Evolutionary conservation across 345 rosid species (phyloP), one percentile per base, ranked within the genome.

Genomic region (Streptanthus diversifolius): DNA sequence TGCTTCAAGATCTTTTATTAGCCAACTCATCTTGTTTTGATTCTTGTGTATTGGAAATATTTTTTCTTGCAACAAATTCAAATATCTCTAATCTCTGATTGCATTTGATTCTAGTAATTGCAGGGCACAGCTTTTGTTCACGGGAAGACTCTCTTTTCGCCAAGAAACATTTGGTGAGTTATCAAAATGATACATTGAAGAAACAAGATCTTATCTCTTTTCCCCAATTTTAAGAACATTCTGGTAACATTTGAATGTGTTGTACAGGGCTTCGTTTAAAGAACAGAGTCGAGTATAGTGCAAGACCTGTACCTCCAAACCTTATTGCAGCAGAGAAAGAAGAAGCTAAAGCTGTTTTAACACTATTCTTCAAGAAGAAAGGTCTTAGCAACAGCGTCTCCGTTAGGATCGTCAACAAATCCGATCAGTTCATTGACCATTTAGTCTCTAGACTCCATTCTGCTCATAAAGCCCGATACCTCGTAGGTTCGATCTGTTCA

Each of bases 271-370:
- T 78, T 79, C 89, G 84, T 75, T 83, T 84, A 33, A 84, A 79
- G 72, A 51, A 84, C 58, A 87, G 87, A 75, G 88, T 83, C 30
- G 77, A 88, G 62, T 84, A 78, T 77, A 75, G 81, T 56, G 25
- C 82, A 30, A 81, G 86, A 72, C 81, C 79, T 52, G 85, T 88
- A 51, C 79, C 95, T 51, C 81, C 88, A 35, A 82, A 82, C 59
- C 71, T 93, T 13, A 66, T 88, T 64, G 84, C 88, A 15, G 91
- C 91, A 22, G 98, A 93, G 82, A 90, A 86, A 73, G 98, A 90
- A 80, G 98, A 90, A 86, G 93, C 95, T 33, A 93, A 87, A 86
- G 96, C 93, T 55, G 89, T 93, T 29, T 70, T 93, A 74, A 82
- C 84, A 19, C 84, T 90, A 55, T 90, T 92, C 88, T 77, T 93